Evolutionary conservation across 2,329 filamentous ascomycete genomes (phyloP), one percentile per base, ranked within the genome.

Genomic region (Ophiocordyceps camponoti-leonardi): DNA sequence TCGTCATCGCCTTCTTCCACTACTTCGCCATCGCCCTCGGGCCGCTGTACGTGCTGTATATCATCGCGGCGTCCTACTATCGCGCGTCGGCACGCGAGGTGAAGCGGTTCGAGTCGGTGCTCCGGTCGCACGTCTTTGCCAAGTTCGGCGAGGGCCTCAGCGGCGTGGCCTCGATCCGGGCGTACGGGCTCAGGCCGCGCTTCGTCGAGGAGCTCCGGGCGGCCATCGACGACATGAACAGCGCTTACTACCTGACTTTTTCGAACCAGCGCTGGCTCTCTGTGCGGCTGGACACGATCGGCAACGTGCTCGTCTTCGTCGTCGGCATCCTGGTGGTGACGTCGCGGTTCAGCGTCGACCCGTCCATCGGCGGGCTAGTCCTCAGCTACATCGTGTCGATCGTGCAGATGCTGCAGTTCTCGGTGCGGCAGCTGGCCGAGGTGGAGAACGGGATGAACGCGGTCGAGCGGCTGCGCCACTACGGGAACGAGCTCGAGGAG

Each of bases 371-470:
- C 42, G 92, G 92, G 19, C 68, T 96, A 37, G 87, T 96, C 0
- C 72, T 98, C 20, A 92, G 84, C 42, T 96, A 96, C 62, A 94
- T 96, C 57, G 72, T 98, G 18, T 76, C 82, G 14, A 94, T 95
- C 56, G 87, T 94, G 18, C 86, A 93, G 61, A 87, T 95, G 83
- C 81, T 96, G 51, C 90, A 95, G 58, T 95, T 95, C 62, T 90
- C 86, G 1, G 86, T 96, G 18, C 78, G 92, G 18, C 90, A 96
- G 63, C 72, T 95, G 8, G 90, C 90, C 23, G 90, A 95, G 61
- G 86, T 96, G 10, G 90, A 96, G 62, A 96, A 95, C 64, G 86
- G 88, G 58, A 96, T 96, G 90, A 96, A 95, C 60, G 81, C 88
- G 0, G 92, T 93, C 0, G 90, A 96, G 64, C 81, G 92, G 44